These are phyloP conservation scores for Diophrys sp. DNA, from an alignment of 73 alveolate species.

Conservation along the genomic window DNA sequence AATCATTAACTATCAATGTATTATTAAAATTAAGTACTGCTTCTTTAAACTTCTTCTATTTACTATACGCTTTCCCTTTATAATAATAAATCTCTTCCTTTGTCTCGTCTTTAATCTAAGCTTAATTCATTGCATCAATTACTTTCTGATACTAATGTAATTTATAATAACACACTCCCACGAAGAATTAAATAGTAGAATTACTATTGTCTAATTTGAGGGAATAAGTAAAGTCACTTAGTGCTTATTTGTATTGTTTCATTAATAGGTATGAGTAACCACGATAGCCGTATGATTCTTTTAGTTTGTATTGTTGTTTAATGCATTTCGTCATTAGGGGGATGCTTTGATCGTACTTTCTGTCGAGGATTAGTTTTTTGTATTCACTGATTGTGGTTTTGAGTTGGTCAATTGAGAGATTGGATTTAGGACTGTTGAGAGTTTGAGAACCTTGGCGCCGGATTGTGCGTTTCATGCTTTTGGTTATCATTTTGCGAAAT, in stretches of 20 bases:
- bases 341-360: background rate
- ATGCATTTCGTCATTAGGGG: constrained; percentile 4
- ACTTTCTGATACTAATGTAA: too few relatives aligned
- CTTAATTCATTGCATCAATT: background rate
- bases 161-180: background rate
- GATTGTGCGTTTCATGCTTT: too few relatives aligned
- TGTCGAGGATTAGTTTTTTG: constrained; percentile 2
- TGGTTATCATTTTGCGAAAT: background rate
- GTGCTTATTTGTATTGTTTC: background rate
- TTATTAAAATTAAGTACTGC: background rate
- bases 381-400: background rate
- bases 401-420: too few relatives aligned
- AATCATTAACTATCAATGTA: background rate
- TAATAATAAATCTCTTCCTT: background rate
- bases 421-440: too few relatives aligned
- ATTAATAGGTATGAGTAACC: constrained; percentile 8
- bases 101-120: background rate
- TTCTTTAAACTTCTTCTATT: background rate
- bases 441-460: too few relatives aligned
- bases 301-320: background rate
- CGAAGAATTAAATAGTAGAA: background rate
- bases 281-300: background rate
- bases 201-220: background rate
- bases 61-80: background rate
- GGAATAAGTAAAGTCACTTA: background rate